phyloP scores from a whole-genome alignment of 164 flowering plant genomes.

The Stephania japonica region DNA sequence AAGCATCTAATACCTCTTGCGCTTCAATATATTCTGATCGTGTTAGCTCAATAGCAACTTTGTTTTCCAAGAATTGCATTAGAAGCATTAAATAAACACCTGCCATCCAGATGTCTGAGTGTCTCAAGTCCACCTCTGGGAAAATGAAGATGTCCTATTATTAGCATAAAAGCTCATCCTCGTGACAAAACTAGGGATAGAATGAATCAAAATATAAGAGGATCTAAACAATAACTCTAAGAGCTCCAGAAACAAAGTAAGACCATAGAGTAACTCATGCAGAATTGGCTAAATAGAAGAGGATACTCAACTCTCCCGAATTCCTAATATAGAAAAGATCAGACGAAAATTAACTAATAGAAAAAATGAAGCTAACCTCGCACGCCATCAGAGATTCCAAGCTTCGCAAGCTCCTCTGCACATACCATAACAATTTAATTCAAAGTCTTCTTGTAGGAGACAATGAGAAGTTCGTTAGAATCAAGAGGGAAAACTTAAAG shows the following conservation, averaged over 20 bases:
- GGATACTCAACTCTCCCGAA: neutral
- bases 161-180: no score
- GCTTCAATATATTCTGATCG: conserved; percentile 87
- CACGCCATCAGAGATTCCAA: conserved; percentile 65
- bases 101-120: conserved; percentile 85
- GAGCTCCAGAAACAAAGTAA: no score
- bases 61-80: conserved; percentile 94
- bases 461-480: neutral
- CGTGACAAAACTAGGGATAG: no score
- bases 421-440: conserved; percentile 16
- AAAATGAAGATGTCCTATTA: neutral
- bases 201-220: no score
- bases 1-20: conserved; percentile 54
- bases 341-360: neutral
- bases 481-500: neutral
- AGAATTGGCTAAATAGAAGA: no score
- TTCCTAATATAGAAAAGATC: neutral
- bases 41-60: conserved; percentile 83
- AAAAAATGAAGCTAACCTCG: conserved; percentile 43
- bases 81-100: conserved; percentile 81
- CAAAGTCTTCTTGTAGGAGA: neutral
- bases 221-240: no score
- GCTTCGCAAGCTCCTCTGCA: conserved; percentile 73
- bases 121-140: conserved; percentile 82
- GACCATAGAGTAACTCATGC: no score